Percentiles rank a stretch among this genome's conserved stretches.
Evolutionary conservation across 2,329 filamentous ascomycete genomes (phyloP).

Genomic region (Nigrospora oryzae): DNA sequence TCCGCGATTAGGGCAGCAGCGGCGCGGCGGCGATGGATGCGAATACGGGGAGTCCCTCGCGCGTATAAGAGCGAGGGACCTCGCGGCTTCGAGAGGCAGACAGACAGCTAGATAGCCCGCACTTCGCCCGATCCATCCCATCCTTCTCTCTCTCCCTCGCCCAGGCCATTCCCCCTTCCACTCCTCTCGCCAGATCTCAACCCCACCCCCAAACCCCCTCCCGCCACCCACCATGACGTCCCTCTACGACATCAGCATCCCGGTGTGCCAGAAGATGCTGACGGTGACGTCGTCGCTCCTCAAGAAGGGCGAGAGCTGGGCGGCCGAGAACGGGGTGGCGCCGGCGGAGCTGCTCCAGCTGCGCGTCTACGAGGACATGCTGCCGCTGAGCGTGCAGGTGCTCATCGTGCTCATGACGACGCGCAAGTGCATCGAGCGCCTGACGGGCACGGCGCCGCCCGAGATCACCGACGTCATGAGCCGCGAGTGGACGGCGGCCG

Average conservation of each 20-base stretch:
- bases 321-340: slow-evolving; percentile 10
- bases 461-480: slow-evolving; percentile 6
- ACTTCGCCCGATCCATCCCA: too few species aligned
- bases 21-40: too few species aligned
- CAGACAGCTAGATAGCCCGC: too few species aligned
- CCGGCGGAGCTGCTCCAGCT: slow-evolving; percentile 15
- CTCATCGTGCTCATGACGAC: slow-evolving; percentile 15
- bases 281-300: slow-evolving; percentile 21
- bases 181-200: too few species aligned
- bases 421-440: slow-evolving; percentile 23
- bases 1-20: too few species aligned
- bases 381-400: slow-evolving; percentile 29
- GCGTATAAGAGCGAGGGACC: too few species aligned
- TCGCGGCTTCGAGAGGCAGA: too few species aligned
- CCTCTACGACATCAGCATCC: slow-evolving; percentile 28
- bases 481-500: slow-evolving; percentile 20
- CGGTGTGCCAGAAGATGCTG: slow-evolving; percentile 18
- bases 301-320: slow-evolving; percentile 21
- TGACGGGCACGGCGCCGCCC: slow-evolving; percentile 22
- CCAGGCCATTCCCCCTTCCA: too few species aligned
- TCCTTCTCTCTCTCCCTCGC: too few species aligned
- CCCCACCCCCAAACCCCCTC: background rate
- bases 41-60: too few species aligned
- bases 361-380: slow-evolving; percentile 29
- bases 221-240: slow-evolving; percentile 12